Percentiles rank a stretch among this genome's conserved stretches.
Evolutionary conservation across 2,329 filamentous ascomycete species (phyloP).

Genomic region (Sarocladium oryzae): DNA sequence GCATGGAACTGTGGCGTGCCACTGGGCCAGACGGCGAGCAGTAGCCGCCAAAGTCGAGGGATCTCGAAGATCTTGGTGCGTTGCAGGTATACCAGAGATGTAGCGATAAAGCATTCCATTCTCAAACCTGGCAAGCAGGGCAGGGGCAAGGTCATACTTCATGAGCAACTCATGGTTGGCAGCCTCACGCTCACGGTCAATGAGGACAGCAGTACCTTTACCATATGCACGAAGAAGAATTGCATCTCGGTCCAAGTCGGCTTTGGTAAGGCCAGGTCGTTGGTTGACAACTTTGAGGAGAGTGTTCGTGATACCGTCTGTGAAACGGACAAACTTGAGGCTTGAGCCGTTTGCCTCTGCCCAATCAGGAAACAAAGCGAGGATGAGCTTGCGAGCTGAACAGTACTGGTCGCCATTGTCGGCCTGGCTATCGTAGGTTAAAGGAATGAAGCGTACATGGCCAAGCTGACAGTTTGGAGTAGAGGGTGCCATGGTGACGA

Average conservation of each 20-base stretch:
- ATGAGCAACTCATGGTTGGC: slow-evolving; percentile 82
- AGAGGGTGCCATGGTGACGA: slow-evolving; percentile 18
- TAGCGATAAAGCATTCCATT: slow-evolving; percentile 96
- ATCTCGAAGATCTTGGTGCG: slow-evolving; percentile 71
- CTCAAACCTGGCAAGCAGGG: slow-evolving; percentile 83
- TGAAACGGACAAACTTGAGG: slow-evolving; percentile 85
- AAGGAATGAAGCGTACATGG: slow-evolving; percentile 59
- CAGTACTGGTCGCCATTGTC: slow-evolving; percentile 57
- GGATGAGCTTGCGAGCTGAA: slow-evolving; percentile 73
- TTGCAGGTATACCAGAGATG: slow-evolving; percentile 73
- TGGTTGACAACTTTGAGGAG: slow-evolving; percentile 71
- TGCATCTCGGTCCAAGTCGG: slow-evolving; percentile 74
- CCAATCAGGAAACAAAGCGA: slow-evolving; percentile 81
- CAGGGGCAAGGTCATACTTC: slow-evolving; percentile 73
- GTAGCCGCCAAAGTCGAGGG: slow-evolving; percentile 75
- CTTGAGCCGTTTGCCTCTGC: slow-evolving; percentile 56
- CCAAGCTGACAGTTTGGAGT: slow-evolving; percentile 27
- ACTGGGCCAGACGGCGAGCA: slow-evolving; percentile 78
- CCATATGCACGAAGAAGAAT: slow-evolving; percentile 90
- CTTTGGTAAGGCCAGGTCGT: slow-evolving; percentile 57
- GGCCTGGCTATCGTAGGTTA: slow-evolving; percentile 62
- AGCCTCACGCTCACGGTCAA: slow-evolving; percentile 83
- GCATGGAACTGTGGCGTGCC: slow-evolving; percentile 73
- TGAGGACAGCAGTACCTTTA: slow-evolving; percentile 87
- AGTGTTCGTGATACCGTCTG: slow-evolving; percentile 97